Evolutionary conservation across 164 flowering plant genomes (phyloP).

Genomic region (Akebia trifoliata): DNA sequence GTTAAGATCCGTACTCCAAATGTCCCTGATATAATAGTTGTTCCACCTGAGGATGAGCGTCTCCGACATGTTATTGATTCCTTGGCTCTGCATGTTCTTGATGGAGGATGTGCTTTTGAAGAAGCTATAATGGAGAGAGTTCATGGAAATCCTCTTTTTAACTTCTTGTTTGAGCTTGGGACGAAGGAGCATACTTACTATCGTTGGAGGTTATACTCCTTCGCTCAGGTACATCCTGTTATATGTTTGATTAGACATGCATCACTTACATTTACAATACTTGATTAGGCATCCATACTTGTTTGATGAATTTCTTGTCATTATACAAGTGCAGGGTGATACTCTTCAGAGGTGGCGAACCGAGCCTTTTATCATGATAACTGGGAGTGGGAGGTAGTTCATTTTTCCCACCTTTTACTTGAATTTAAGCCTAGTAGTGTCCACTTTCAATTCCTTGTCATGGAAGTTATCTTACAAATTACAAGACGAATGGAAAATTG

Average conservation of each 20-base stretch:
- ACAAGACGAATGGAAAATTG: no score
- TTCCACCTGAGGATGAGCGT: conserved; percentile 79
- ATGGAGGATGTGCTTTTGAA: conserved; percentile 98
- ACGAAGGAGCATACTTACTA: conserved; percentile 97
- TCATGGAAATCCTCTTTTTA: conserved; percentile 88
- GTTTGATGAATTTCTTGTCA: no score
- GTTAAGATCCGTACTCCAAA: conserved; percentile 99
- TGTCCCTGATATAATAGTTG: conserved; percentile 92
- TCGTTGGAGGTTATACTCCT: conserved; percentile 97
- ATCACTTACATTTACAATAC: not conserved
- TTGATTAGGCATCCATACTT: no score
- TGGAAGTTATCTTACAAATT: no score
- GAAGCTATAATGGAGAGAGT: conserved; percentile 99
- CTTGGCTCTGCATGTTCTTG: conserved; percentile 92
- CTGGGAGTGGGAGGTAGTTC: conserved; percentile 98
- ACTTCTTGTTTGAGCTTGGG: conserved; percentile 90
- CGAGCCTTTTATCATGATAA: conserved; percentile 98
- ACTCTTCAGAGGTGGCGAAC: conserved; percentile 98
- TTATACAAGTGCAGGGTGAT: conserved; percentile 68
- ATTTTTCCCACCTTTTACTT: no score
- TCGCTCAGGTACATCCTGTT: conserved; percentile 75
- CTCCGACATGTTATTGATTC: conserved; percentile 92
- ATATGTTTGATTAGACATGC: not conserved
- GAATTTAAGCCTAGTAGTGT: no score
- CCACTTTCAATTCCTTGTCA: no score